These are phyloP conservation scores for Mycena sanguinolenta DNA, from an alignment of 768 basidiomycete genomes.

Conservation along the genomic window DNA sequence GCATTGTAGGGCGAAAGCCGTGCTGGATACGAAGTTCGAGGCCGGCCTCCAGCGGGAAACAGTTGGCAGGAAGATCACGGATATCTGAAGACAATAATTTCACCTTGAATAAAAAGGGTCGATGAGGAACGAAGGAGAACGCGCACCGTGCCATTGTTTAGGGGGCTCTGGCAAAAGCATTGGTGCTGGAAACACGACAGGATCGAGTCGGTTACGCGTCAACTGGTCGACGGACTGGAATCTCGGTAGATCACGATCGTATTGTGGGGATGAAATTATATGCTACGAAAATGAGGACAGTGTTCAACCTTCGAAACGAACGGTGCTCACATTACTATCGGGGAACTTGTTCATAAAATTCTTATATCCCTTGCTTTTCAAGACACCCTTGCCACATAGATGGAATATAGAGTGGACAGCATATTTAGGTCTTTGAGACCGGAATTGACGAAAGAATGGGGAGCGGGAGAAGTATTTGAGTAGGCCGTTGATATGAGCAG, in stretches of 20 bases:
- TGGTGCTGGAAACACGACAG: constrained; percentile 77
- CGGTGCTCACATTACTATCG: constrained; percentile 66
- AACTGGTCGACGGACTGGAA: constrained; percentile 81
- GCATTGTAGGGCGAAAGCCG: not conserved
- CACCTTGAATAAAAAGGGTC: not conserved
- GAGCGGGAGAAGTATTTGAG: constrained; percentile 59
- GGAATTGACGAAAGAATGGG: constrained; percentile 61
- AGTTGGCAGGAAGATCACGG: not conserved
- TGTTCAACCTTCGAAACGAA: not conserved
- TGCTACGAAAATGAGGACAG: constrained; percentile 65
- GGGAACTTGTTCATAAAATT: constrained; percentile 80
- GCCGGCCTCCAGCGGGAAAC: constrained; percentile 1
- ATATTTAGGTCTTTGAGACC: constrained; percentile 57
- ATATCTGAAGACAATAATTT: not conserved
- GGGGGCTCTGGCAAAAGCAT: constrained; percentile 59
- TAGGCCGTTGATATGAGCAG: constrained; percentile 66
- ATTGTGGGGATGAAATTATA: constrained; percentile 75
- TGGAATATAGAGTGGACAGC: constrained; percentile 75
- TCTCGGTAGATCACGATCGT: constrained; percentile 72
- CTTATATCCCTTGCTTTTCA: constrained; percentile 78
- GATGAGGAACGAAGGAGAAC: not conserved
- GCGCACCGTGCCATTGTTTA: constrained; percentile 52
- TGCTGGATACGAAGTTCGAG: not conserved
- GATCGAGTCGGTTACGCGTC: constrained; percentile 78
- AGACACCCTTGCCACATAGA: constrained; percentile 76